phyloP scores from a whole-genome alignment of 2,329 filamentous ascomycete genomes.

The Xylaria multiplex region DNA sequence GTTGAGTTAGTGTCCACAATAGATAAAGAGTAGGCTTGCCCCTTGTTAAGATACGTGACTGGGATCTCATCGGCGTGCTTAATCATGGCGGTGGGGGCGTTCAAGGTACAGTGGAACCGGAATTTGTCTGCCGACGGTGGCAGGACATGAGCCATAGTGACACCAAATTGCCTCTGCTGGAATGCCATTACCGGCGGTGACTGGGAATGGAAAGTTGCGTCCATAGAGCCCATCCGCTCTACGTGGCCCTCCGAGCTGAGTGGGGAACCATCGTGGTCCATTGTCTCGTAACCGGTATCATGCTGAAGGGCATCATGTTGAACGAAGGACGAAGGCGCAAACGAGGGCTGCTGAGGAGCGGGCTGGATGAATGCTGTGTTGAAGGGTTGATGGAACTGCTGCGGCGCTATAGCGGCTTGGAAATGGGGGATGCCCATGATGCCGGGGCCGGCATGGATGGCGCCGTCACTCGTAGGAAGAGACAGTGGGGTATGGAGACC shows the following conservation, averaged over 20 bases:
- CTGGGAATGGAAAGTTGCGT: slow-evolving; percentile 69
- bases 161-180: slow-evolving; percentile 61
- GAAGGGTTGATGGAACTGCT: slow-evolving; percentile 72
- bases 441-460: slow-evolving; percentile 67
- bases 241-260: slow-evolving; percentile 66
- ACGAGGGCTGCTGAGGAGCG: slow-evolving; percentile 67
- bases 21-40: slow-evolving; percentile 89
- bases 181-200: slow-evolving; percentile 69
- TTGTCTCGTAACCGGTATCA: slow-evolving; percentile 80
- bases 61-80: slow-evolving; percentile 90
- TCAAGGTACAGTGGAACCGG: slow-evolving; percentile 88
- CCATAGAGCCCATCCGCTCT: slow-evolving; percentile 65
- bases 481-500: slow-evolving; percentile 85
- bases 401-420: slow-evolving; percentile 64
- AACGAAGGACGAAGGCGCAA: slow-evolving; percentile 81
- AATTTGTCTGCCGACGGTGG: slow-evolving; percentile 75
- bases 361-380: slow-evolving; percentile 74
- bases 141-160: slow-evolving; percentile 58
- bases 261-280: slow-evolving; percentile 78
- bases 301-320: slow-evolving; percentile 80
- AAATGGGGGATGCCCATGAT: slow-evolving; percentile 76
- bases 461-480: slow-evolving; percentile 74
- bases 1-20: slow-evolving; percentile 79
- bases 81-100: slow-evolving; percentile 96
- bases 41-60: slow-evolving; percentile 98